These are phyloP conservation scores for Raffaelea ambrosiae DNA, from an alignment of 2,329 filamentous ascomycete species.

Conservation along the genomic window DNA sequence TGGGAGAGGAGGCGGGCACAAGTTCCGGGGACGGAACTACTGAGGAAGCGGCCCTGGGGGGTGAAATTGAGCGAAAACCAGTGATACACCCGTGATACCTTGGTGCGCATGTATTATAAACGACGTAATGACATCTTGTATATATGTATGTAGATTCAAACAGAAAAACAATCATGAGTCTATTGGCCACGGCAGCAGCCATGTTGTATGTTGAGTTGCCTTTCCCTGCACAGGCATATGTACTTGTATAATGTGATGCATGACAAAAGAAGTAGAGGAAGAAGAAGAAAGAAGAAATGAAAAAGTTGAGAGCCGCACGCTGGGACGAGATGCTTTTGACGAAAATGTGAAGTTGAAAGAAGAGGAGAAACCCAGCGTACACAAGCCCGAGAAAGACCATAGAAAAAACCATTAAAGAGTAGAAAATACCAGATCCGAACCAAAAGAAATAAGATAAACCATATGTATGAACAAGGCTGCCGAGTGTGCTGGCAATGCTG, in stretches of 20 bases:
- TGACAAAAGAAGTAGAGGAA: background rate
- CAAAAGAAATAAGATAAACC: background rate
- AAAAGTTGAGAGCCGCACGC: background rate
- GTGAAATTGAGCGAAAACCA: too few species aligned
- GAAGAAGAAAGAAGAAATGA: background rate
- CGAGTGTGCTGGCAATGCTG: background rate
- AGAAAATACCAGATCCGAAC: too few species aligned
- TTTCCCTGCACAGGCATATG: too few species aligned
- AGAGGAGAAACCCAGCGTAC: background rate
- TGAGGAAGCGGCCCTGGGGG: background rate
- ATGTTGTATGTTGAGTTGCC: too few species aligned
- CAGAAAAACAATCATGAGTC: background rate
- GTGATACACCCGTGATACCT: too few species aligned
- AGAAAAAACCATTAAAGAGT: background rate
- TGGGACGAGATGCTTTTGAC: background rate
- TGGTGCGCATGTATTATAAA: too few species aligned
- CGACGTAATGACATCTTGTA: too few species aligned
- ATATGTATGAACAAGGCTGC: too few species aligned
- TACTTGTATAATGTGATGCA: background rate
- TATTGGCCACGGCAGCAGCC: background rate
- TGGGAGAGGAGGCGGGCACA: constrained; percentile 19
- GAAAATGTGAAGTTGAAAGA: too few species aligned
- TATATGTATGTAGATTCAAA: background rate
- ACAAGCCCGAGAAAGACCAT: background rate
- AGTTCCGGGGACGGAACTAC: constrained; percentile 16